A percentile compares a stretch with the other conserved stretches of the same genome.
phyloP scores from a whole-genome alignment of 2,329 filamentous ascomycete genomes.

The Calonectria fujianensis region DNA sequence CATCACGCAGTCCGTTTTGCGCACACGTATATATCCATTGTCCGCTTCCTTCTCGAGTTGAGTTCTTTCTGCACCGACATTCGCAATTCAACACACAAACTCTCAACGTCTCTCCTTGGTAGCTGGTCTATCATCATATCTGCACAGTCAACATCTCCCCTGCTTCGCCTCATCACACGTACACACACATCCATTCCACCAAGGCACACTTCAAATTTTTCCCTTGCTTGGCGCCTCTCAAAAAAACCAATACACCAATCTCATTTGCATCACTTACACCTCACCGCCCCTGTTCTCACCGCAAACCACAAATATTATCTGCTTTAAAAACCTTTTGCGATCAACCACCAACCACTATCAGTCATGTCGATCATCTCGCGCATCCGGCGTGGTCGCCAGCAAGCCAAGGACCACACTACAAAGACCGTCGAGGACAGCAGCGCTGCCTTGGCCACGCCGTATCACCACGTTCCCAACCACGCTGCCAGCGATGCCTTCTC shows the following conservation, averaged over 20 bases:
- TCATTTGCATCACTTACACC: slow-evolving; percentile 7
- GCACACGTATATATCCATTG: slow-evolving; percentile 27
- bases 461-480: slow-evolving; percentile 78
- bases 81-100: not conserved
- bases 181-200: slow-evolving; percentile 19
- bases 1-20: not conserved
- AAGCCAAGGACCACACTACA: slow-evolving; percentile 72
- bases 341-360: slow-evolving; percentile 31
- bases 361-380: slow-evolving; percentile 75
- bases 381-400: slow-evolving; percentile 71
- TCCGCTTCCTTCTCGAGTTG: not conserved
- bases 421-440: slow-evolving; percentile 69
- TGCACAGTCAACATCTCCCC: not conserved
- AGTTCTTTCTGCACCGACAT: slow-evolving; percentile 15
- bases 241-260: not conserved
- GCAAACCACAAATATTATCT: not conserved
- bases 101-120: not conserved
- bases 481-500: slow-evolving; percentile 75
- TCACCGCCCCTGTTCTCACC: not conserved
- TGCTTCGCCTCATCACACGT: not conserved
- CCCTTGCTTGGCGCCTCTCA: slow-evolving; percentile 13
- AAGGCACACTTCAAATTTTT: not conserved
- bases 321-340: slow-evolving; percentile 22
- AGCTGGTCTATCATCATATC: not conserved
- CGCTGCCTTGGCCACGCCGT: slow-evolving; percentile 64